Evolutionary conservation across 192 early-diverging fungal genomes (phyloP).

Genomic region (Coemansia guatemalensis): DNA sequence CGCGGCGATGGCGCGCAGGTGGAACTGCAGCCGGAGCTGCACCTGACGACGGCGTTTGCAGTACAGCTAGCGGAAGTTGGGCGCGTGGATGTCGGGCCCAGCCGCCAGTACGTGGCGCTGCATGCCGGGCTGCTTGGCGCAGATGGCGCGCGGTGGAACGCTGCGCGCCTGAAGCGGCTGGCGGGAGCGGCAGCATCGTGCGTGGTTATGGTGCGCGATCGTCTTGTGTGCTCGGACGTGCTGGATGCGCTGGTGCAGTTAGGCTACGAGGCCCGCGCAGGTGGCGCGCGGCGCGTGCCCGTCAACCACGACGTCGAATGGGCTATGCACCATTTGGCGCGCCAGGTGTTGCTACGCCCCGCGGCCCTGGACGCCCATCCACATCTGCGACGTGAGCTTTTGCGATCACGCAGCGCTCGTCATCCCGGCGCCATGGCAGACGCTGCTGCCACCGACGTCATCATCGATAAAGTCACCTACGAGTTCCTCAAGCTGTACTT

Average conservation of each 20-base stretch:
- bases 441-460: constrained; percentile 42
- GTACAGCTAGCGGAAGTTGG: constrained; percentile 34
- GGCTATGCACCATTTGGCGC: constrained; percentile 57
- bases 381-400: constrained; percentile 25
- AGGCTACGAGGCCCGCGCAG: constrained; percentile 52
- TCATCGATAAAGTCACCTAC: constrained; percentile 55
- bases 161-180: constrained; percentile 8
- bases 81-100: constrained; percentile 54
- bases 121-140: constrained; percentile 33
- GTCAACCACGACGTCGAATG: constrained; percentile 57
- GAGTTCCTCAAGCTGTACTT: constrained; percentile 57
- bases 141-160: constrained; percentile 2
- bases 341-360: constrained; percentile 51
- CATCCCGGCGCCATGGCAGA: constrained; percentile 42
- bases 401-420: constrained; percentile 23
- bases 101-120: constrained; percentile 51
- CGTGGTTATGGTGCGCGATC: constrained; percentile 53
- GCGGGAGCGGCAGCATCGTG: constrained; percentile 28
- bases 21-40: constrained; percentile 45
- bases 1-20: constrained; percentile 14
- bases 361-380: constrained; percentile 22
- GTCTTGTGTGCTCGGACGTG: constrained; percentile 53
- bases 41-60: constrained; percentile 36
- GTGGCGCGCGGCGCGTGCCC: constrained; percentile 31
- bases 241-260: constrained; percentile 49